A percentile compares a stretch with the other conserved stretches of the same genome.
phyloP scores from a whole-genome alignment of 805 yeast genomes.

The Millerozyma acaciae region DNA sequence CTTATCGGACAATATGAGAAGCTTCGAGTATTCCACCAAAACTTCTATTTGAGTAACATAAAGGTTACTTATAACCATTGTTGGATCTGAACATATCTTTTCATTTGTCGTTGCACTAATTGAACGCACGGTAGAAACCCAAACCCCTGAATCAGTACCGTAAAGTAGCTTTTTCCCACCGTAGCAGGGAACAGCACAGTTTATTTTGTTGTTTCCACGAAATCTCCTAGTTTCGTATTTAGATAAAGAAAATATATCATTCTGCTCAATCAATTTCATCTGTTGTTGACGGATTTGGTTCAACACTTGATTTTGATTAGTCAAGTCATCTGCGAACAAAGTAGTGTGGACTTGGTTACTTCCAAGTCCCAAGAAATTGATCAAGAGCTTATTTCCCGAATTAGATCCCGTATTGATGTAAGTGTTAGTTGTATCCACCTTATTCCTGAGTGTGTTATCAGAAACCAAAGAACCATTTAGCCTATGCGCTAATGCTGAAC shows the following conservation, averaged over 20 bases:
- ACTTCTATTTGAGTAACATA: constrained; percentile 89
- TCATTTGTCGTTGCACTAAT: constrained; percentile 47
- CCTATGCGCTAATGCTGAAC: constrained; percentile 35
- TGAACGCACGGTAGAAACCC: constrained; percentile 67
- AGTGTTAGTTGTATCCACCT: constrained; percentile 20
- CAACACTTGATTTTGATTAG: constrained; percentile 73
- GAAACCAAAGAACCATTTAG: constrained; percentile 34
- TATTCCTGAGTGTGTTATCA: constrained; percentile 29
- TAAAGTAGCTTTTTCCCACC: constrained; percentile 88
- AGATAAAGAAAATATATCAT: constrained; percentile 76
- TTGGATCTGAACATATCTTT: constrained; percentile 63
- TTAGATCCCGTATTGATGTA: constrained; percentile 25
- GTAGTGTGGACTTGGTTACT: constrained; percentile 52
- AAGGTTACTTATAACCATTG: constrained; percentile 65
- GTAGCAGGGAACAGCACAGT: constrained; percentile 90
- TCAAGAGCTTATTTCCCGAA: constrained; percentile 38
- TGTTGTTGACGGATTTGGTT: constrained; percentile 82
- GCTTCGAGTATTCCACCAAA: constrained; percentile 82
- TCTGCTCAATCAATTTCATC: constrained; percentile 59
- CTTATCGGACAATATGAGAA: constrained; percentile 79
- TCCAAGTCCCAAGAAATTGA: constrained; percentile 52
- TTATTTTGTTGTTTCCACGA: constrained; percentile 70
- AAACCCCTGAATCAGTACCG: constrained; percentile 91
- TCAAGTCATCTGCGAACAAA: constrained; percentile 47
- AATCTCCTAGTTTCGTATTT: constrained; percentile 74